These are phyloP conservation scores for Aristolochia contorta DNA, from an alignment of 164 flowering plant genomes.

Conservation along the genomic window DNA sequence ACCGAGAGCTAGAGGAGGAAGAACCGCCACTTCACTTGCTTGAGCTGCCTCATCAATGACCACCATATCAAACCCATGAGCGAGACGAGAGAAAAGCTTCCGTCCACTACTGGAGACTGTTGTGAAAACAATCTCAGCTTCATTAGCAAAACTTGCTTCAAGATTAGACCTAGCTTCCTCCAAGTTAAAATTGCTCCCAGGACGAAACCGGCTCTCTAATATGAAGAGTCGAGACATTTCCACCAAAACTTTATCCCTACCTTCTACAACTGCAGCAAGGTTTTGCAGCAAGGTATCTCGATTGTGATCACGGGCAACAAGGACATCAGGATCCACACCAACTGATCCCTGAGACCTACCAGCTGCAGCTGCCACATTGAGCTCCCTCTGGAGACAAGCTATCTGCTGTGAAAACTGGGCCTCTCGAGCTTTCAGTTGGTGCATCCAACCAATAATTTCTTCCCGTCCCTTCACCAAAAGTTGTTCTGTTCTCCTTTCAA, in stretches of 20 bases:
- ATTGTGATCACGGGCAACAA: constrained; percentile 75
- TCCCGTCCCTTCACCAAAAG: constrained; percentile 65
- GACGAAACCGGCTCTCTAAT: constrained; percentile 61
- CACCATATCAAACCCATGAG: constrained; percentile 98
- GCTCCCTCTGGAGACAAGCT: constrained; percentile 61
- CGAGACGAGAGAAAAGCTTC: constrained; percentile 77
- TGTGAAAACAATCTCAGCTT: constrained; percentile 96
- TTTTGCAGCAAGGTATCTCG: constrained; percentile 70
- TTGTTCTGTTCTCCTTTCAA: constrained; percentile 91
- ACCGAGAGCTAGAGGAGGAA: constrained; percentile 91
- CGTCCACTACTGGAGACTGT: constrained; percentile 97
- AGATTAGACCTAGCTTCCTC: constrained; percentile 90
- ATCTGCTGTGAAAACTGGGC: constrained; percentile 62
- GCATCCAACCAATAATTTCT: constrained; percentile 70
- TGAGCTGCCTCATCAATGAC: constrained; percentile 98
- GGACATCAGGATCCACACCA: constrained; percentile 93
- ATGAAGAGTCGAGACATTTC: constrained; percentile 81
- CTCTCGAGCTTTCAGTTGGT: constrained; percentile 56
- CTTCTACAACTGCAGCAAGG: constrained; percentile 86
- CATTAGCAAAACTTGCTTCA: constrained; percentile 97
- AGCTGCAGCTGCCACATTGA: constrained; percentile 60
- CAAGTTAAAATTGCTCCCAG: constrained; percentile 55
- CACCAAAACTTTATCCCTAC: constrained; percentile 73
- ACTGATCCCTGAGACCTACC: constrained; percentile 89
- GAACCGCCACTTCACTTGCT: constrained; percentile 88